Evolutionary conservation across 2,329 filamentous ascomycete genomes (phyloP).

Genomic region (Rhexocercosporidium sp.): DNA sequence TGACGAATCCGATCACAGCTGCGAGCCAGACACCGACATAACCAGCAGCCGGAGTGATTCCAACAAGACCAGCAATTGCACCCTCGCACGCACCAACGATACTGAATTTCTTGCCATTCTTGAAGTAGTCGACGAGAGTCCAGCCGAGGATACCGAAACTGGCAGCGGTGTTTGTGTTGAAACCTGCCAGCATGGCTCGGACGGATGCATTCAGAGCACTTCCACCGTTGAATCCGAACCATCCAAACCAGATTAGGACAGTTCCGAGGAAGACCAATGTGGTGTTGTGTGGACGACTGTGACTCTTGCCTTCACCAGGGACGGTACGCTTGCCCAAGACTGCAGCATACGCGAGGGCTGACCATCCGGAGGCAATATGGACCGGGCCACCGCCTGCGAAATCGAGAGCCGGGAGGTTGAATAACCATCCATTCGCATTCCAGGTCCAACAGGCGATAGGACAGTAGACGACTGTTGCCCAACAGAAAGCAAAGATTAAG

Average conservation of each 20-base stretch:
- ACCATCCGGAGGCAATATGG: constrained; percentile 66
- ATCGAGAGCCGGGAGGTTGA: constrained; percentile 52
- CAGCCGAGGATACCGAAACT: constrained; percentile 59
- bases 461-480: constrained; percentile 70
- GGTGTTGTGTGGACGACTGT: constrained; percentile 65
- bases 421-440: constrained; percentile 70
- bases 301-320: constrained; percentile 50
- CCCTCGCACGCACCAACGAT: constrained; percentile 59
- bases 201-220: constrained; percentile 57
- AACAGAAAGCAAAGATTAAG: constrained; percentile 66
- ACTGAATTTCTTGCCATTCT: constrained; percentile 53
- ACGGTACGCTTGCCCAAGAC: constrained; percentile 63
- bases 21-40: constrained; percentile 59
- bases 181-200: constrained; percentile 58
- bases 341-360: constrained; percentile 67
- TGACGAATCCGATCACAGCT: constrained; percentile 57
- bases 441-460: constrained; percentile 70
- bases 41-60: constrained; percentile 63
- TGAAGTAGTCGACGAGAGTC: constrained; percentile 57
- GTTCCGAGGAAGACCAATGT: constrained; percentile 68
- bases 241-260: constrained; percentile 68
- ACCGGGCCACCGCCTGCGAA: constrained; percentile 58
- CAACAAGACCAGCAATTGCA: constrained; percentile 61
- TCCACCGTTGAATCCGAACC: constrained; percentile 59
- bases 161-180: constrained; percentile 64